phyloP scores from a whole-genome alignment of 1,284 basidiomycete genomes.

The Cutaneotrichosporon sp. region DNA sequence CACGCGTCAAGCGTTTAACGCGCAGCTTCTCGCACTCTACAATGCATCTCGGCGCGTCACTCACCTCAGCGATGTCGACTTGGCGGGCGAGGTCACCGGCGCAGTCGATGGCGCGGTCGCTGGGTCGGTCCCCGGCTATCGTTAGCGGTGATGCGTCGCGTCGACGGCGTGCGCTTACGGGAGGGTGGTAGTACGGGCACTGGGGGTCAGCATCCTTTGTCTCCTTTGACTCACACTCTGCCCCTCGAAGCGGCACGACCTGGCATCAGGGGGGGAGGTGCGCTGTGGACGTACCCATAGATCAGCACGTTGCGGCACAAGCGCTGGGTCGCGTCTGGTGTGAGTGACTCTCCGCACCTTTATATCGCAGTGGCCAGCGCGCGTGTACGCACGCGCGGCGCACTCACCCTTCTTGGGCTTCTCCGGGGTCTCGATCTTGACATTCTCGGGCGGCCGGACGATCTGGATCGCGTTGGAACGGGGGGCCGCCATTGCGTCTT shows the following conservation, averaged over 20 bases:
- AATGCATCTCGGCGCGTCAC: neutral
- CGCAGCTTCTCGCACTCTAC: neutral
- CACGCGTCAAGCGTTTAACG: neutral
- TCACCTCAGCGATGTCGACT: conserved; percentile 23
- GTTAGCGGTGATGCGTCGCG: neutral
- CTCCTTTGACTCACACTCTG: conserved; percentile 60
- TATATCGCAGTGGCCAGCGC: no score
- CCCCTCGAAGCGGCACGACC: conserved; percentile 80
- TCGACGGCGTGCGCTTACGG: conserved; percentile 57
- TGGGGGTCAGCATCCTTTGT: conserved; percentile 14
- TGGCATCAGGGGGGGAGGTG: conserved; percentile 40
- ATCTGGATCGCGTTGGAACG: conserved; percentile 63
- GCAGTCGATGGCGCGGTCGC: conserved; percentile 10
- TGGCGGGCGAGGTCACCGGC: conserved; percentile 12
- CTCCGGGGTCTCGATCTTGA: conserved; percentile 23
- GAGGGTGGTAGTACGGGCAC: conserved; percentile 78
- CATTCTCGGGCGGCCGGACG: conserved; percentile 54
- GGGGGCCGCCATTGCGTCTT: conserved; percentile 25
- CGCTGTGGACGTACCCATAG: conserved; percentile 67
- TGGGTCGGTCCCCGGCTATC: conserved; percentile 23
- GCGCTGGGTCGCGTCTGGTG: conserved; percentile 58
- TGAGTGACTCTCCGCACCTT: no score
- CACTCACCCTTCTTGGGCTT: conserved; percentile 26
- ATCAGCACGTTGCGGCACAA: conserved; percentile 86
- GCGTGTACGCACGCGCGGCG: no score